phyloP scores from a whole-genome alignment of 179 eudicot species.

The Actinidia arguta region DNA sequence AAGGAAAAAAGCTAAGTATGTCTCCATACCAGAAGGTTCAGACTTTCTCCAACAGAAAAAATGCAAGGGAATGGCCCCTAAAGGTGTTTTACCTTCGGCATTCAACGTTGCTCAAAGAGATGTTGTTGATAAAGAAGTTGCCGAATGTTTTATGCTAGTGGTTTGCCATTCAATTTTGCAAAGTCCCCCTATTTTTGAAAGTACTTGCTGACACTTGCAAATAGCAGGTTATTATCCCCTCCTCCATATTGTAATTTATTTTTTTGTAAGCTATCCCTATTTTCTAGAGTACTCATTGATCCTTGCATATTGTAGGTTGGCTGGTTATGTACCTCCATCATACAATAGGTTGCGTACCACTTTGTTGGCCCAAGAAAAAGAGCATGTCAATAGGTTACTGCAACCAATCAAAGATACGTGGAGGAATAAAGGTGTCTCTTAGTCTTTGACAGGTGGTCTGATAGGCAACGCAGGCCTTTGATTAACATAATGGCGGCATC shows the following conservation, averaged over 20 bases:
- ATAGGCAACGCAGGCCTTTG: not conserved
- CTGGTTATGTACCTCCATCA: not conserved
- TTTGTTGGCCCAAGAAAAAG: not conserved
- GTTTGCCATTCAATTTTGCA: constrained; percentile 4
- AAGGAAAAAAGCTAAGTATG: not conserved
- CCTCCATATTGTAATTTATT: no score
- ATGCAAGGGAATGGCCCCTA: not conserved
- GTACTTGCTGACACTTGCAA: constrained; percentile 1
- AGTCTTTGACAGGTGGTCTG: not conserved
- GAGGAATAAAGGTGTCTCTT: constrained; percentile 7
- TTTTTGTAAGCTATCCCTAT: no score
- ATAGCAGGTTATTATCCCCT: not conserved
- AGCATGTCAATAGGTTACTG: not conserved
- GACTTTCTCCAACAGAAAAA: not conserved
- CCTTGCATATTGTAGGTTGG: not conserved
- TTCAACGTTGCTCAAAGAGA: not conserved
- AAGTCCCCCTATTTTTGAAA: not conserved
- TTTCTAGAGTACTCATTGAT: no score
- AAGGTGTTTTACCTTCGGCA: not conserved
- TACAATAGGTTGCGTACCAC: not conserved
- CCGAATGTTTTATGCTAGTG: not conserved
- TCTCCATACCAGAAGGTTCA: not conserved
- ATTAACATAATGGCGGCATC: not conserved
- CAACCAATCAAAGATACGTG: constrained; percentile 10
- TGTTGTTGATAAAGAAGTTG: not conserved